These are phyloP conservation scores for Suhomyces sp. DNA, from an alignment of 805 yeast genomes.

Conservation along the genomic window DNA sequence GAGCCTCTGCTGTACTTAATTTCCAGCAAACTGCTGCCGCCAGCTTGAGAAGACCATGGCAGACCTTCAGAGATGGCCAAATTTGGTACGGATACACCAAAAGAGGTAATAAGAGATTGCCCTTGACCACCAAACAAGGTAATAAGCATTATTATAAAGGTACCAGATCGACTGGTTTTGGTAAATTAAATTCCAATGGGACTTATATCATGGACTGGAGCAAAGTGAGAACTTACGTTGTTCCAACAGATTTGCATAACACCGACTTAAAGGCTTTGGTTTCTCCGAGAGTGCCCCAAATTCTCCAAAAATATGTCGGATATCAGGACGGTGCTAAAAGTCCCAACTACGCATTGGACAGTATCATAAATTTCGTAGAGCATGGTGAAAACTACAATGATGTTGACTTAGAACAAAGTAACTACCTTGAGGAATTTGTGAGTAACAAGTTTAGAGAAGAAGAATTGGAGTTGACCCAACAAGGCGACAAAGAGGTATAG, in stretches of 20 bases:
- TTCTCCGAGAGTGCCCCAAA: constrained; percentile 66
- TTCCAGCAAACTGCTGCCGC: constrained; percentile 39
- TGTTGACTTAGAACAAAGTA: constrained; percentile 33
- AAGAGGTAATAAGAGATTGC: constrained; percentile 76
- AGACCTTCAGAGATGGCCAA: constrained; percentile 76
- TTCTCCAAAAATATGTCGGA: constrained; percentile 67
- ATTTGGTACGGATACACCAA: constrained; percentile 78
- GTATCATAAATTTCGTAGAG: constrained; percentile 72
- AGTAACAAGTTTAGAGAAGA: constrained; percentile 24
- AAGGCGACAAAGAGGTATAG: not conserved
- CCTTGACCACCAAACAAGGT: constrained; percentile 90
- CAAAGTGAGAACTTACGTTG: constrained; percentile 87
- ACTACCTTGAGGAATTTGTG: constrained; percentile 36
- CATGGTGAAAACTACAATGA: constrained; percentile 56
- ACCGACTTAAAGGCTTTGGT: constrained; percentile 69
- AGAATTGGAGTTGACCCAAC: constrained; percentile 12
- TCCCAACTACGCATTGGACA: constrained; percentile 67
- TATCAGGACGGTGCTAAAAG: constrained; percentile 70
- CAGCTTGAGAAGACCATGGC: constrained; percentile 82
- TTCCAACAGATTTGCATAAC: constrained; percentile 50
- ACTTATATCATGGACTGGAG: constrained; percentile 75
- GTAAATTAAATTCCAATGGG: constrained; percentile 72
- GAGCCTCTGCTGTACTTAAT: constrained; percentile 42
- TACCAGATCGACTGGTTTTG: constrained; percentile 92
- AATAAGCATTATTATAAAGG: constrained; percentile 94